Evolutionary conservation across 106 monocot genomes (phyloP).

Genomic region (Dioscorea zingiberensis): DNA sequence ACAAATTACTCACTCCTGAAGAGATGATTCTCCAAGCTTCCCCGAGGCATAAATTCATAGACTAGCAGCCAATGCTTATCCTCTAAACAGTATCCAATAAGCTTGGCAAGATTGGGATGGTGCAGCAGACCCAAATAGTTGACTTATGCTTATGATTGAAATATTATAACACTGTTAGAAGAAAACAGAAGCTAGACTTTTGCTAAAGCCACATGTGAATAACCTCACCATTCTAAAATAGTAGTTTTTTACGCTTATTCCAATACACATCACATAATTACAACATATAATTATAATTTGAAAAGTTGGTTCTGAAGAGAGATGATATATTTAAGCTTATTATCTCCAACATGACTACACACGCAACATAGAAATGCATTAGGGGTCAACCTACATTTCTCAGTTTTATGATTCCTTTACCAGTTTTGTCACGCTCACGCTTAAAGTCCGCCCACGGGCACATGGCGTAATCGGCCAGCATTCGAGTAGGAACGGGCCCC

Average conservation of each 20-base stretch:
- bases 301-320: not conserved
- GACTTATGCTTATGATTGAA: constrained; percentile 59
- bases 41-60: constrained; percentile 92
- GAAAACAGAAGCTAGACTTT: not conserved
- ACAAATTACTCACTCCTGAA: constrained; percentile 70
- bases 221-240: not conserved
- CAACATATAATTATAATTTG: not conserved
- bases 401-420: too few species aligned
- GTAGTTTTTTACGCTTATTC: not conserved
- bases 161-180: too few species aligned
- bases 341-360: too few species aligned
- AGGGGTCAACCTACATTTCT: too few species aligned
- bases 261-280: not conserved
- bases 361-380: too few species aligned
- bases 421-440: too few species aligned
- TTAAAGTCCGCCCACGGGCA: too few species aligned
- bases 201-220: not conserved
- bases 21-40: constrained; percentile 94
- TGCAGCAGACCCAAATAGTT: constrained; percentile 74
- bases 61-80: constrained; percentile 86
- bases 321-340: not conserved
- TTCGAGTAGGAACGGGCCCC: too few species aligned
- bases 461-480: too few species aligned
- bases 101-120: constrained; percentile 85
- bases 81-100: constrained; percentile 82